phyloP scores from a whole-genome alignment of 352 stramenopile genomes.

The Pythium rishiriense region DNA sequence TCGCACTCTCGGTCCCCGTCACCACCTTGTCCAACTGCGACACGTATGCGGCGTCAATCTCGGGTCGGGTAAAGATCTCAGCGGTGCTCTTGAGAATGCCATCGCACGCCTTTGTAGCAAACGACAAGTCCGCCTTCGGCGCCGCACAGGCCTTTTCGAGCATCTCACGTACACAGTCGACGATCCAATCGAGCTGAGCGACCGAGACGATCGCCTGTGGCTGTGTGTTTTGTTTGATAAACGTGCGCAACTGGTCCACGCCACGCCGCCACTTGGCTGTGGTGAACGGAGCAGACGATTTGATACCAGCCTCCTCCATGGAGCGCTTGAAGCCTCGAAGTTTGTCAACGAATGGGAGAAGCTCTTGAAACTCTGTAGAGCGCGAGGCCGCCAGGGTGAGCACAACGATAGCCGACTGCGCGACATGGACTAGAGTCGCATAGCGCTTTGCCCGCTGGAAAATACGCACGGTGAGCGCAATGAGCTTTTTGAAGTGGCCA shows the following conservation, averaged over 20 bases:
- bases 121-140: not conserved
- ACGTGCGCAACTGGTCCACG: not conserved
- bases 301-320: not conserved
- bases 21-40: not conserved
- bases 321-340: not conserved
- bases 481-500: not conserved
- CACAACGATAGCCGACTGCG: not conserved
- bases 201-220: not conserved
- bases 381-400: not conserved
- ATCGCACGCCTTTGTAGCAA: not conserved
- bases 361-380: not conserved
- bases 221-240: not conserved
- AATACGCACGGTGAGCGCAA: not conserved
- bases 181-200: not conserved
- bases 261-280: constrained; percentile 1
- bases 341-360: not conserved
- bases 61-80: not conserved
- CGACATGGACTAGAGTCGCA: not conserved
- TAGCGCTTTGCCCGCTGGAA: not conserved
- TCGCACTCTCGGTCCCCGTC: not conserved
- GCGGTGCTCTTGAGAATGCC: not conserved
- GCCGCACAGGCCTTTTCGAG: not conserved
- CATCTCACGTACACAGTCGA: not conserved
- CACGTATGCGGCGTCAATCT: not conserved
- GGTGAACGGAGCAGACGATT: not conserved